Base-by-base conservation (phyloP, 2,329 filamentous ascomycete genomes). In the Alternaria infectoria region DNA sequence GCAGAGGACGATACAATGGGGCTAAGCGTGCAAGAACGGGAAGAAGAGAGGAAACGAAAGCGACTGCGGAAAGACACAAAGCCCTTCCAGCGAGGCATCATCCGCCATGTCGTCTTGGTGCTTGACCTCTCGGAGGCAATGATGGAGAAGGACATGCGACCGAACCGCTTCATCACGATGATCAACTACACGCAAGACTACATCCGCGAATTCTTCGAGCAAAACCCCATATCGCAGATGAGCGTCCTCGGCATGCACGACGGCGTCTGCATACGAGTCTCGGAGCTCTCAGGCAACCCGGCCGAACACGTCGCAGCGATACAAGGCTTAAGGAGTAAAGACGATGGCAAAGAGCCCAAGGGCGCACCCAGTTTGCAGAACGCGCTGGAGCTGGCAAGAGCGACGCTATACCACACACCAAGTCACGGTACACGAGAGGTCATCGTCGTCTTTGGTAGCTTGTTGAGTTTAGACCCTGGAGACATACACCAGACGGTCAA, bases 151-250 rank as follows among this genome's bases (percentile, higher is more conserved):
- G 96, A 99, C 77, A 86, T 98, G 69, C 88, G 96, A 25, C 96
- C 96, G 6, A 97, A 90, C 46, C 88, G 95, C 64, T 94, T 95
- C 80, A 87, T 93, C 40, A 87, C 97, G 30, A 91, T 90, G 56
- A 86, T 97, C 74, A 90, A 90, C 67, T 96, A 93, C 80, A 91
- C 93, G 15, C 88, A 91, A 67, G 91, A 93, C 61, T 99, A 98
- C 80, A 91, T 98, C 52, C 87, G 90, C 62, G 95, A 97, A 79
- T 99, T 93, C 82, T 99, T 98, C 77, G 96, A 98, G 81, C 96
- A 99, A 81, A 99, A 99, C 74, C 96, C 96, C 11, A 98, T 99
- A 69, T 97, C 93, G 10, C 96, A 99, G 81, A 87, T 99, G 60
- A 94, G 92, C 23, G 91, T 99, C 28, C 85, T 99, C 43, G 95